Evolutionary conservation across 371 early-diverging fungal species (phyloP).

Genomic region (Mucor lusitanicus): DNA sequence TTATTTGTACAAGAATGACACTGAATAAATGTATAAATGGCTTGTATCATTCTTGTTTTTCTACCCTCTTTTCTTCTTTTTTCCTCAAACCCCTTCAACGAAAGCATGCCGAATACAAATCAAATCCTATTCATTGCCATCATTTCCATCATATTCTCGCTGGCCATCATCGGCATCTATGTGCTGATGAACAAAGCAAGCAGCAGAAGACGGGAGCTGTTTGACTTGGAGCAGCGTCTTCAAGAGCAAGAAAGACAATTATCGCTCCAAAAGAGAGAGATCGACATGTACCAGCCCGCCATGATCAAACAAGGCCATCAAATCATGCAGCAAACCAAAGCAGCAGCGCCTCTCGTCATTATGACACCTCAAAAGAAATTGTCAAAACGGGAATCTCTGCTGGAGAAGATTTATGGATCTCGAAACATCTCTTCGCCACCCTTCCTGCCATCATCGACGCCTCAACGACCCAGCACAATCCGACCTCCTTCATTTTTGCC

Average conservation of each 20-base stretch:
- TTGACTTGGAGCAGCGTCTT: constrained; percentile 19
- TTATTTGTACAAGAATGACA: neutral
- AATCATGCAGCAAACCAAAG: neutral
- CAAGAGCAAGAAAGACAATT: constrained; percentile 15
- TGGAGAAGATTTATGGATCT: constrained; percentile 22
- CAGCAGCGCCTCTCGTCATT: neutral
- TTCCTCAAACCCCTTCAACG: neutral
- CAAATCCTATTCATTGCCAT: constrained; percentile 19
- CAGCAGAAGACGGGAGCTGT: constrained; percentile 9
- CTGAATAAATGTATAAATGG: neutral
- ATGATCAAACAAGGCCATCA: constrained; percentile 22
- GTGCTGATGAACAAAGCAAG: constrained; percentile 11
- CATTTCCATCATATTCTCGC: constrained; percentile 15
- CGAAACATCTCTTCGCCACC: constrained; percentile 20
- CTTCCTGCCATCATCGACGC: neutral
- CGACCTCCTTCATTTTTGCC: constrained; percentile 25
- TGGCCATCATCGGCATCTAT: constrained; percentile 11
- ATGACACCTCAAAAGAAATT: constrained; percentile 18
- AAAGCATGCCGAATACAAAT: constrained; percentile 17
- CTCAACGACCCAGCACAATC: constrained; percentile 8
- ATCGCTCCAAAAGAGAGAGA: neutral
- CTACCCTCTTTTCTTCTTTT: neutral
- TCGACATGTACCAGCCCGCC: constrained; percentile 15
- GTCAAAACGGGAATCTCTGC: constrained; percentile 14
- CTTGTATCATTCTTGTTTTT: neutral